phyloP scores from a whole-genome alignment of 495 filamentous ascomycete species.

The Penicillium paradoxum region DNA sequence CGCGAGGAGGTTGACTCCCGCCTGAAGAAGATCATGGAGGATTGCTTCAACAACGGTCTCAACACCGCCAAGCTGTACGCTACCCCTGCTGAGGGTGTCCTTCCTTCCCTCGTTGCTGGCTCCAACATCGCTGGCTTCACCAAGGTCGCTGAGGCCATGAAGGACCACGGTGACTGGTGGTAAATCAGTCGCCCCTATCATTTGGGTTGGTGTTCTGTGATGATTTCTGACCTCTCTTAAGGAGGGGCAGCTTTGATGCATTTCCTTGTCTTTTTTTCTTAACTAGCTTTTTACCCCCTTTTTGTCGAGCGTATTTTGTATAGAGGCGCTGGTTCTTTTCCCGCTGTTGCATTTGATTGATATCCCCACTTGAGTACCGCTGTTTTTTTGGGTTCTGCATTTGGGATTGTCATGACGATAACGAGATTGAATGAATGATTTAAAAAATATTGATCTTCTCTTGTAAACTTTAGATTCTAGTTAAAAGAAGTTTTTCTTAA shows the following conservation, averaged over 20 bases:
- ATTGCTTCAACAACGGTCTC: conserved; percentile 87
- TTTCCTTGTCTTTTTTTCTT: conserved; percentile 15
- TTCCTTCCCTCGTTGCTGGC: conserved; percentile 86
- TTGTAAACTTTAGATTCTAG: neutral
- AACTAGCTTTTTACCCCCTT: conserved; percentile 17
- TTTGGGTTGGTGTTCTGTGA: conserved; percentile 9
- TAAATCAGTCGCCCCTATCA: conserved; percentile 25
- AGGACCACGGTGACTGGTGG: conserved; percentile 98
- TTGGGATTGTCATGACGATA: conserved; percentile 26
- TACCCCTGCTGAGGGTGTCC: conserved; percentile 67
- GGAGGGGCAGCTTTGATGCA: conserved; percentile 18
- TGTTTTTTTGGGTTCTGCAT: conserved; percentile 14
- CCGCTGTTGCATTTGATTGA: conserved; percentile 27
- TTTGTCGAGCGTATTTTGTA: conserved; percentile 32
- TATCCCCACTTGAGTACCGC: conserved; percentile 26
- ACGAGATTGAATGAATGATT: conserved; percentile 27
- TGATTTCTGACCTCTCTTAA: conserved; percentile 11
- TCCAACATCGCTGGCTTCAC: conserved; percentile 96
- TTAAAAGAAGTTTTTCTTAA: too few species aligned
- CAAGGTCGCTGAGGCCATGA: conserved; percentile 93
- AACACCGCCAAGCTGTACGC: conserved; percentile 86
- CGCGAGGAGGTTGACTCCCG: conserved; percentile 85
- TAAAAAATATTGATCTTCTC: neutral
- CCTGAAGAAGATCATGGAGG: conserved; percentile 91
- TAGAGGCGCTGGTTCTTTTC: conserved; percentile 40